These are phyloP conservation scores for Pneumocystis sp. DNA, from an alignment of 1,139 yeast genomes.

Conservation along the genomic window DNA sequence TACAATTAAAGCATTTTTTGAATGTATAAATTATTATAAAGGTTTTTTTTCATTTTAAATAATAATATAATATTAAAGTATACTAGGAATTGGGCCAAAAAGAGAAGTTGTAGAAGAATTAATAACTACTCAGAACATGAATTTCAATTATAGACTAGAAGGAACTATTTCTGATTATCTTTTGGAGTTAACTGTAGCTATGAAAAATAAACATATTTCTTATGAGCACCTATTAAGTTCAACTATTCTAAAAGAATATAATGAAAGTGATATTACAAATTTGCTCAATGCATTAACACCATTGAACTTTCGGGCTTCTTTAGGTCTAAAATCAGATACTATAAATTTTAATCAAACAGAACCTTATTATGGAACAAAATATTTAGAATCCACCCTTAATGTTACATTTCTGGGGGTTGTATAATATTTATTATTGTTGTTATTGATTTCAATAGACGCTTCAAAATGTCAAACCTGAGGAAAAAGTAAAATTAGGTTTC, in stretches of 20 bases:
- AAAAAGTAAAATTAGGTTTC: conserved; percentile 13
- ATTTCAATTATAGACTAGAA: conserved; percentile 47
- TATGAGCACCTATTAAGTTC: conserved; percentile 42
- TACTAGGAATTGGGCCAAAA: conserved; percentile 39
- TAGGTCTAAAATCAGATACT: not conserved
- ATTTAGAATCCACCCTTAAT: conserved; percentile 20
- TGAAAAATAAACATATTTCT: conserved; percentile 48
- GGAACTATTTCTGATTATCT: not conserved
- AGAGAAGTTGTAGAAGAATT: conserved; percentile 39
- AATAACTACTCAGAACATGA: conserved; percentile 31
- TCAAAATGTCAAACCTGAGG: conserved; percentile 29
- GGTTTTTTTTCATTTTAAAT: not conserved
- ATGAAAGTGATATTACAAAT: conserved; percentile 37
- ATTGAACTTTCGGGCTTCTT: conserved; percentile 33
- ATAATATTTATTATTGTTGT: conserved; percentile 45
- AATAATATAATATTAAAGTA: conserved; percentile 50
- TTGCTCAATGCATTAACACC: conserved; percentile 39
- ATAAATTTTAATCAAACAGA: not conserved
- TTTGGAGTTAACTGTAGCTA: conserved; percentile 23
- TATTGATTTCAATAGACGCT: conserved; percentile 30
- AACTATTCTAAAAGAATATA: conserved; percentile 46
- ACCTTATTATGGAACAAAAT: conserved; percentile 29
- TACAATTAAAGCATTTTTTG: not conserved
- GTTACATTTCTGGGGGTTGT: conserved; percentile 35
- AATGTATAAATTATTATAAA: not conserved